phyloP scores from a whole-genome alignment of 805 yeast genomes.

The Ogataea sp. region DNA sequence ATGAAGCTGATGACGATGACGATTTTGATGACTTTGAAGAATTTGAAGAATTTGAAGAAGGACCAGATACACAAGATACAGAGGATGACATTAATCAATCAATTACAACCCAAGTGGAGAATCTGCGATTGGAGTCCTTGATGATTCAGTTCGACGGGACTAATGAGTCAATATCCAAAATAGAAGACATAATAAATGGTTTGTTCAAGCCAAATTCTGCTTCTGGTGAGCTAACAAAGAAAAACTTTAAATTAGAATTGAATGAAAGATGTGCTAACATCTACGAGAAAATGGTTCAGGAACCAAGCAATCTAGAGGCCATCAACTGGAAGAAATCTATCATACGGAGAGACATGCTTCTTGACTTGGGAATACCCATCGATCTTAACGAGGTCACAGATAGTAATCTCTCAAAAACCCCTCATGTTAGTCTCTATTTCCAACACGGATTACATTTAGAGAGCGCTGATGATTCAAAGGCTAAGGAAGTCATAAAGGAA shows the following conservation, averaged over 20 bases:
- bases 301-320: slow-evolving; percentile 41
- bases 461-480: neutral
- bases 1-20: slow-evolving; percentile 5
- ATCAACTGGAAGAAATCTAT: slow-evolving; percentile 65
- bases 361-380: slow-evolving; percentile 66
- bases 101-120: neutral
- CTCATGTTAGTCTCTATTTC: no score
- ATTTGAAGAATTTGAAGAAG: slow-evolving; percentile 9
- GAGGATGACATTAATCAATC: neutral
- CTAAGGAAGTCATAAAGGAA: slow-evolving; percentile 6
- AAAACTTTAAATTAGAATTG: slow-evolving; percentile 2
- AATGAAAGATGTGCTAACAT: slow-evolving; percentile 17
- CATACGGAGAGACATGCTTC: slow-evolving; percentile 53
- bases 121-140: neutral
- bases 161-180: neutral
- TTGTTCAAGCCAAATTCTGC: neutral
- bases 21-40: slow-evolving; percentile 17
- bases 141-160: neutral
- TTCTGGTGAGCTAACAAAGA: neutral
- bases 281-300: slow-evolving; percentile 17
- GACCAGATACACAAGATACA: neutral
- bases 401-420: no score
- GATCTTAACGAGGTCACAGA: slow-evolving; percentile 47
- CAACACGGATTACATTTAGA: no score
- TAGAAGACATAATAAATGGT: neutral